Conservation (phyloP, 2,329 filamentous ascomycete genomes). For the Cytospora piceicola region DNA sequence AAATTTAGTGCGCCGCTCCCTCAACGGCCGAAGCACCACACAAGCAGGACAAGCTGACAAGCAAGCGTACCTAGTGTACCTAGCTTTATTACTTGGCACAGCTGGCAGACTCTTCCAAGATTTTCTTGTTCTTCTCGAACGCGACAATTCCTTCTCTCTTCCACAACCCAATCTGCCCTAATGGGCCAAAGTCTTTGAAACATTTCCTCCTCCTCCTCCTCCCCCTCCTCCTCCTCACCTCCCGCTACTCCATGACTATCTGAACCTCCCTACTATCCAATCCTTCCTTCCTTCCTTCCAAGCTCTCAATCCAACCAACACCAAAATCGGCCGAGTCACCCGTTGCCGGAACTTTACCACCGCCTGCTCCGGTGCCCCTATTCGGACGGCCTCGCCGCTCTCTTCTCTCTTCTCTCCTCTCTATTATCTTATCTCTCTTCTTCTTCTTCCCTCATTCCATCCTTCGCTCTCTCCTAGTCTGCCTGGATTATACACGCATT, state of each 20-base stretch:
- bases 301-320: background rate
- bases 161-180: no score
- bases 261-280: background rate
- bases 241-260: background rate
- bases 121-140: no score
- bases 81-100: no score
- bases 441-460: background rate
- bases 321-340: background rate
- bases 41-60: no score
- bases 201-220: background rate
- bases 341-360: background rate
- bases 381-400: background rate
- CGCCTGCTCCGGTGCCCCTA: background rate
- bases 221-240: background rate
- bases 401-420: background rate
- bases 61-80: no score
- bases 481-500: no score
- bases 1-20: slow-evolving; percentile 18
- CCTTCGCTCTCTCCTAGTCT: no score
- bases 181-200: background rate
- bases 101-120: no score
- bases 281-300: background rate
- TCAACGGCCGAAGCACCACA: background rate
- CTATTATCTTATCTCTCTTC: background rate
- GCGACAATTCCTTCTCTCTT: no score